Conservation (phyloP, 208 protist genomes). For the Trichomonas vaginalis region DNA sequence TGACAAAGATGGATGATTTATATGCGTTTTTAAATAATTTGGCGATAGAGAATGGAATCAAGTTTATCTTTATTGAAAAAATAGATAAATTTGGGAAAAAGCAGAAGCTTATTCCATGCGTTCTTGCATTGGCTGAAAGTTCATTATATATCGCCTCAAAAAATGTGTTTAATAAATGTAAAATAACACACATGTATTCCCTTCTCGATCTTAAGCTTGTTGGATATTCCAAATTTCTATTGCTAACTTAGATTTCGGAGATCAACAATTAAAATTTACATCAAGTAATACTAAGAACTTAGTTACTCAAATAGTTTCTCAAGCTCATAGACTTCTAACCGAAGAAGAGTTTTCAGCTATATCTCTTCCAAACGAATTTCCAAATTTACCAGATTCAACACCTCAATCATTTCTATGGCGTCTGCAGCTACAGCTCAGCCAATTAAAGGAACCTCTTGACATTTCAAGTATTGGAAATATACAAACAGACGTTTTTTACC, state of each 20-base stretch:
- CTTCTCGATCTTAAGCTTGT: not conserved
- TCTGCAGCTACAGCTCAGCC: not conserved
- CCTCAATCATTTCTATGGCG: not conserved
- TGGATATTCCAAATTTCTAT: not conserved
- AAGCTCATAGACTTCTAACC: not conserved
- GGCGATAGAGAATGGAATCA: not conserved
- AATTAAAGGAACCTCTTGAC: not conserved
- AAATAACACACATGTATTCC: not conserved
- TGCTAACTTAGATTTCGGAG: not conserved
- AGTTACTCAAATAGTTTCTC: not conserved
- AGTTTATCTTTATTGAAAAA: not conserved
- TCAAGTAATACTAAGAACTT: not conserved
- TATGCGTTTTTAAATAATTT: not conserved
- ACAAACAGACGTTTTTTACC: not conserved
- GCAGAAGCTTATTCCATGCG: not conserved
- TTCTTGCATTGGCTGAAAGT: not conserved
- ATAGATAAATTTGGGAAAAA: not conserved
- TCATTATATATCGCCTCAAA: not conserved
- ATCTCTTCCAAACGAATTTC: not conserved
- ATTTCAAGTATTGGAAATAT: not conserved
- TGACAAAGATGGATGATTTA: not conserved
- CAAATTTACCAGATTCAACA: not conserved
- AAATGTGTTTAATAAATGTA: not conserved
- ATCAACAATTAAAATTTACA: not conserved
- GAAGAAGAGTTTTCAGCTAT: not conserved